phyloP scores from a whole-genome alignment of 495 filamentous ascomycete species.

The Rusavskia elegans region DNA sequence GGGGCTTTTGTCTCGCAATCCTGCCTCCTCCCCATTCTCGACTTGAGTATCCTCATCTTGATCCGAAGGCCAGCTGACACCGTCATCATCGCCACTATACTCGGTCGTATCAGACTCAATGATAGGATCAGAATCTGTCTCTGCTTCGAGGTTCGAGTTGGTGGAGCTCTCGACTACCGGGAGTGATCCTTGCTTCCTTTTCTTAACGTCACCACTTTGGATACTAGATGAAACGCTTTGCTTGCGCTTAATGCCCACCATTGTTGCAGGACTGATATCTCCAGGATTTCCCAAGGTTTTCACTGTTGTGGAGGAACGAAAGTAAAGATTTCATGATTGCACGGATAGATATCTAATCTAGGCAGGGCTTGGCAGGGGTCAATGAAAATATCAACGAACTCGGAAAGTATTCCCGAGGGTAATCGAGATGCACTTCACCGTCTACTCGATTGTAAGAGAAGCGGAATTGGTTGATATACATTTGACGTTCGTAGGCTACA shows the following conservation, averaged over 20 bases:
- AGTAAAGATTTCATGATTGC: background rate
- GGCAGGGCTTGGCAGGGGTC: no score
- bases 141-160: slow-evolving; percentile 1
- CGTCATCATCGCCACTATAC: slow-evolving; percentile 13
- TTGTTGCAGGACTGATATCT: background rate
- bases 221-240: background rate
- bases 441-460: no score
- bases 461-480: no score
- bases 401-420: no score
- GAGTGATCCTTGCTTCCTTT: background rate
- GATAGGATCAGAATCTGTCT: slow-evolving; percentile 14
- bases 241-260: slow-evolving; percentile 8
- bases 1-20: slow-evolving; percentile 14
- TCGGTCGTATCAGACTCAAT: slow-evolving; percentile 14
- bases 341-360: background rate
- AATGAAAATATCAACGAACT: no score
- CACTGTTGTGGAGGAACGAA: no score
- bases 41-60: slow-evolving; percentile 17
- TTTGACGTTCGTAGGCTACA: no score
- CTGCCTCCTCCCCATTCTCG: slow-evolving; percentile 17
- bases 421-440: no score
- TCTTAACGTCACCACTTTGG: background rate
- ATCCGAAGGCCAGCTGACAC: slow-evolving; percentile 14
- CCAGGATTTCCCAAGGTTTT: background rate
- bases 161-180: background rate